Conservation (phyloP, 2,329 filamentous ascomycete species). For the Fusarium austroafricanum region DNA sequence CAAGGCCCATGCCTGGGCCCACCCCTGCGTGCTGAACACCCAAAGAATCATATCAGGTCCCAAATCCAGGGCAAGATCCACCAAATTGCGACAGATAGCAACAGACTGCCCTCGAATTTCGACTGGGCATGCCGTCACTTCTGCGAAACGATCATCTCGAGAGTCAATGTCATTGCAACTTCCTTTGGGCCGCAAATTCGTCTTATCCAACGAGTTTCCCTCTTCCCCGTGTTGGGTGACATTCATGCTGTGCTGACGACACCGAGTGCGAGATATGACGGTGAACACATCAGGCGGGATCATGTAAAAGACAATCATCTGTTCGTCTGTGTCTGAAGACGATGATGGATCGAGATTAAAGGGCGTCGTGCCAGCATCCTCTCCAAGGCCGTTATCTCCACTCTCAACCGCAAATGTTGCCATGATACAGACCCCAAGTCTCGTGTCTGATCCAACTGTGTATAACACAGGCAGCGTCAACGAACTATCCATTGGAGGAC, state of each 20-base stretch:
- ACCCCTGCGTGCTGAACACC: conserved; percentile 52
- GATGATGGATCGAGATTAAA: conserved; percentile 8
- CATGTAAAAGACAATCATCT: conserved; percentile 68
- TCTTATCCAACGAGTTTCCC: conserved; percentile 23
- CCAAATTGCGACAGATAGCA: conserved; percentile 48
- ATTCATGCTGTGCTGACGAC: conserved; percentile 11
- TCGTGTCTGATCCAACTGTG: conserved; percentile 65
- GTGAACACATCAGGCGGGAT: conserved; percentile 68
- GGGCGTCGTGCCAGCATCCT: conserved; percentile 3
- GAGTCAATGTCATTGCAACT: conserved; percentile 38
- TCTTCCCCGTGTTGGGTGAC: conserved; percentile 8
- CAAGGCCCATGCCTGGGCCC: conserved; percentile 50
- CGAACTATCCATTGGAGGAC: conserved; percentile 46
- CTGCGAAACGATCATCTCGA: conserved; percentile 27
- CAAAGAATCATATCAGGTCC: conserved; percentile 52
- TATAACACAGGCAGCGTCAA: conserved; percentile 62
- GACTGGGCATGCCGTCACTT: conserved; percentile 43
- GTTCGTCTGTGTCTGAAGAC: conserved; percentile 39
- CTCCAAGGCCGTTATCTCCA: conserved; percentile 25
- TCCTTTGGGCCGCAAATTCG: conserved; percentile 37
- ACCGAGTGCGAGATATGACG: conserved; percentile 42
- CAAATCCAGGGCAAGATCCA: conserved; percentile 50
- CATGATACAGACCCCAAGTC: conserved; percentile 68
- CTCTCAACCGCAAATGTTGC: conserved; percentile 61
- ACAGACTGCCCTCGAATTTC: conserved; percentile 49